These are phyloP conservation scores for Rhizoclosmatium sp. DNA, from an alignment of 192 early-diverging fungal species.

Conservation along the genomic window DNA sequence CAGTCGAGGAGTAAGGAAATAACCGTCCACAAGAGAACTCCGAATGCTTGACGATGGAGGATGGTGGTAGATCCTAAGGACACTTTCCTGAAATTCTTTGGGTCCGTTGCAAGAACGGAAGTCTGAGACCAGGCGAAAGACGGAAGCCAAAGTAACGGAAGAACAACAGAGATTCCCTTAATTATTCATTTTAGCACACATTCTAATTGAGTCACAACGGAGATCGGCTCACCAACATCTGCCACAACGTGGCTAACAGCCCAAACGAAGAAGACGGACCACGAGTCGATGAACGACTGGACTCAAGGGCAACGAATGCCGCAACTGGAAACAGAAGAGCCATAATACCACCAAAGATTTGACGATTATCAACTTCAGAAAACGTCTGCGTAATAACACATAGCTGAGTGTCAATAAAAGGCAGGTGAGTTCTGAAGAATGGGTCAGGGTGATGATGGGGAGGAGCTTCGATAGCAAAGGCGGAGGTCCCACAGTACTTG, in stretches of 20 bases:
- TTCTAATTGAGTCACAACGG: neutral
- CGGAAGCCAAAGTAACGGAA: conserved; percentile 1
- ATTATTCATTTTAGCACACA: neutral
- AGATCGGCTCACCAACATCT: neutral
- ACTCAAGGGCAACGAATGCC: neutral
- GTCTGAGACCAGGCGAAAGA: conserved; percentile 2
- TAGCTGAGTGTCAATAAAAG: neutral
- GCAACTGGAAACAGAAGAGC: neutral
- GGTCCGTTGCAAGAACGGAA: neutral
- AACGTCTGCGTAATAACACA: conserved; percentile 1
- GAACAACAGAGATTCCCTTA: neutral
- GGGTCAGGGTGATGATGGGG: neutral
- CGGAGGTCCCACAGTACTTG: neutral
- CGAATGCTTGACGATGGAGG: neutral
- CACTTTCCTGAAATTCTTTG: neutral
- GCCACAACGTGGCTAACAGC: neutral
- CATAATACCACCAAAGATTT: neutral
- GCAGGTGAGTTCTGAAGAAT: neutral
- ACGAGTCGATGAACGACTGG: neutral
- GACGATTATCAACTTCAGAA: neutral
- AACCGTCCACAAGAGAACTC: neutral
- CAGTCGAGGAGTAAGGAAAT: neutral
- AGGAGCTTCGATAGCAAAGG: neutral
- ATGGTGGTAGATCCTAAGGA: neutral
- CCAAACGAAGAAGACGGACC: neutral